Evolutionary conservation across 495 filamentous ascomycete species (phyloP), one percentile per base, ranked within the genome.

Genomic region (Xylaria cubensis): DNA sequence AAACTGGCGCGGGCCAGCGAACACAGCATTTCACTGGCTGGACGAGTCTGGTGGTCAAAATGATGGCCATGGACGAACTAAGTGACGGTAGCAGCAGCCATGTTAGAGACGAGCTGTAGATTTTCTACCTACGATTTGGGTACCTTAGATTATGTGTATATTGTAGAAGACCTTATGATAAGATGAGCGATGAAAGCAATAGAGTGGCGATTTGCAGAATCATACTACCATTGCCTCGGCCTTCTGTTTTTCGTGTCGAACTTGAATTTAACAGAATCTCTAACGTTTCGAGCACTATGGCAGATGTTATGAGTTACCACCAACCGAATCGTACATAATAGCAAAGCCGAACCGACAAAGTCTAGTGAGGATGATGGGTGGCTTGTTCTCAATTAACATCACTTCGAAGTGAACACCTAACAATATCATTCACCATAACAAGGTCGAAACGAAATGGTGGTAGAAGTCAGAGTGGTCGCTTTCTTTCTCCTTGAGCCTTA

Each of bases 1-100:
- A 97, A 73, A 97, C 92, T 4, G 96, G 96, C 61, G 87, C 88
- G 68, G 96, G 96, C 42, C 97, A 98, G 85, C 88, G 96, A 63
- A 98, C 94, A 29, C 94, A 97, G 83, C 96, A 98, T 84, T 99
- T 99, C 80, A 97, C 95, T 19, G 96, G 96, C 67, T 99, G 96
- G 96, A 99, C 97, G 62, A 97, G 93, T 80, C 84, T 98, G 80
- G 95, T 98, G 74, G 95, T 98, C 50, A 98, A 97, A 86, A 93
- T 99, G 77, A 97, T 98, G 96, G 87, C 87, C 51, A 95, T 99
- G 93, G 81, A 84, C 29, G 80, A 85, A 32, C 61, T 86, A 44
- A 73, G 53, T 53, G 69, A 46, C 2, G 63, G 19, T 56, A 36
- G 62, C 53, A 42, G 44, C 46, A 41, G 51, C 42, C 63, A 66